These are phyloP conservation scores for Terana coerulea DNA, from an alignment of 768 basidiomycete species.

Conservation along the genomic window DNA sequence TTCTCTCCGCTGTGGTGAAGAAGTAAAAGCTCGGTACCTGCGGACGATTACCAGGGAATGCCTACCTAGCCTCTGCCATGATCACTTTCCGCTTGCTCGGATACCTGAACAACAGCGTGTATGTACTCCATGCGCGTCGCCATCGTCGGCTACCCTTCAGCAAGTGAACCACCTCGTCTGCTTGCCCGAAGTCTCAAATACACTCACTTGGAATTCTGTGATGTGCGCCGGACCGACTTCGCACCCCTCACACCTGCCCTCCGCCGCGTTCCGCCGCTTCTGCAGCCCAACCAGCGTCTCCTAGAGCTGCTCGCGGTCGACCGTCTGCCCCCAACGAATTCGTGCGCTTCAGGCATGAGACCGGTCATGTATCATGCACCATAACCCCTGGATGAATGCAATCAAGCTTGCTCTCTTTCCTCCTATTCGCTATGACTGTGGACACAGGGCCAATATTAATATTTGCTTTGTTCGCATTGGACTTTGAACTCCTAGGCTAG, in stretches of 20 bases:
- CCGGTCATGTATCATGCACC: too few relatives aligned
- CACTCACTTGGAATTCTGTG: conserved; percentile 4
- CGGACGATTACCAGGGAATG: not conserved
- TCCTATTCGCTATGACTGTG: too few relatives aligned
- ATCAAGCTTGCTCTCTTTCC: too few relatives aligned
- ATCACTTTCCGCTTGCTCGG: conserved; percentile 5
- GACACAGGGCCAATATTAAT: too few relatives aligned
- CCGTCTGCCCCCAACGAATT: conserved; percentile 4
- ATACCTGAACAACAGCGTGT: conserved; percentile 12
- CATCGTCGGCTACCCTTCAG: conserved; percentile 5
- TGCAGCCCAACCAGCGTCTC: conserved; percentile 11
- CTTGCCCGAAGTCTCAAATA: not conserved
- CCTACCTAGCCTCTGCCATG: conserved; percentile 12
- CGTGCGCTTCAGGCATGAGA: conserved; percentile 11
- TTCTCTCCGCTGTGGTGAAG: conserved; percentile 1
- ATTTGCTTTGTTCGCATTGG: too few relatives aligned
- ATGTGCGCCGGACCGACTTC: not conserved
- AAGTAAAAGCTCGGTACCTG: not conserved
- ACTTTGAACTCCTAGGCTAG: too few relatives aligned
- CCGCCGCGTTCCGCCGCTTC: conserved; percentile 13
- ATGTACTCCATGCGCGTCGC: conserved; percentile 8
- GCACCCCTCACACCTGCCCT: conserved; percentile 4
- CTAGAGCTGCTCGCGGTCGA: conserved; percentile 12
- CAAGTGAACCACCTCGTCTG: not conserved
- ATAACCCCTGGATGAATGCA: too few relatives aligned